A percentile compares a stretch with the other conserved stretches of the same genome.
phyloP scores from a whole-genome alignment of 2,329 filamentous ascomycete species.

The Zasmidium angulare region DNA sequence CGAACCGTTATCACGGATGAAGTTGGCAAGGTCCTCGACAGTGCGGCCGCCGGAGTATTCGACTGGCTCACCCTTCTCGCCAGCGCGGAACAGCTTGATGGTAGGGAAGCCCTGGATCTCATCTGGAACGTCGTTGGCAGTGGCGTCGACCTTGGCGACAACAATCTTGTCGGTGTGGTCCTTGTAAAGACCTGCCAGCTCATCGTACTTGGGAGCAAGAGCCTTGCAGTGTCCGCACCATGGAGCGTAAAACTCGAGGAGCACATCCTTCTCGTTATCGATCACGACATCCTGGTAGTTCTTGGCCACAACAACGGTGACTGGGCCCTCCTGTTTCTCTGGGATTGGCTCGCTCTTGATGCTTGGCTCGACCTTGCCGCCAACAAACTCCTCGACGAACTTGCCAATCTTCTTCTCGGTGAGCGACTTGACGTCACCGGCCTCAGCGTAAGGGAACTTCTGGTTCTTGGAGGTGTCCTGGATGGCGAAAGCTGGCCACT shows the following conservation, averaged over 20 bases:
- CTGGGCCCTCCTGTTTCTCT: constrained; percentile 86
- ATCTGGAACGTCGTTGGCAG: constrained; percentile 92
- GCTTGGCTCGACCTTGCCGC: constrained; percentile 88
- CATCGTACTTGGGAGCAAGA: constrained; percentile 67
- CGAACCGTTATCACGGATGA: constrained; percentile 94
- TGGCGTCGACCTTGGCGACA: constrained; percentile 92
- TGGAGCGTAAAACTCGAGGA: constrained; percentile 97
- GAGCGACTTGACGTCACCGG: constrained; percentile 76
- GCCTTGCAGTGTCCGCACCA: constrained; percentile 72
- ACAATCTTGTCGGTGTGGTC: constrained; percentile 52
- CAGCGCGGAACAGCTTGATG: constrained; percentile 96
- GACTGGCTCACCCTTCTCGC: constrained; percentile 78
- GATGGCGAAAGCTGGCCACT: constrained; percentile 97
- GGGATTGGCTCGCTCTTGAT: constrained; percentile 98
- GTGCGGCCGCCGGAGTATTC: constrained; percentile 87
- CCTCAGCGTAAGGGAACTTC: constrained; percentile 77
- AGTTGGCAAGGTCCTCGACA: constrained; percentile 85
- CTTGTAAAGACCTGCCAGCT: constrained; percentile 59
- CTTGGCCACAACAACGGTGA: constrained; percentile 86
- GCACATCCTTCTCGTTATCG: constrained; percentile 92
- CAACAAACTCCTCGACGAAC: constrained; percentile 82
- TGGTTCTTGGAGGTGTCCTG: constrained; percentile 93
- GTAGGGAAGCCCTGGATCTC: constrained; percentile 98
- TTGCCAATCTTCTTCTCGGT: constrained; percentile 69
- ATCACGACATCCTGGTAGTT: constrained; percentile 90